Percentiles rank a stretch among this genome's conserved stretches.
Evolutionary conservation across 2,329 filamentous ascomycete genomes (phyloP).

Genomic region (Ustulina deusta): DNA sequence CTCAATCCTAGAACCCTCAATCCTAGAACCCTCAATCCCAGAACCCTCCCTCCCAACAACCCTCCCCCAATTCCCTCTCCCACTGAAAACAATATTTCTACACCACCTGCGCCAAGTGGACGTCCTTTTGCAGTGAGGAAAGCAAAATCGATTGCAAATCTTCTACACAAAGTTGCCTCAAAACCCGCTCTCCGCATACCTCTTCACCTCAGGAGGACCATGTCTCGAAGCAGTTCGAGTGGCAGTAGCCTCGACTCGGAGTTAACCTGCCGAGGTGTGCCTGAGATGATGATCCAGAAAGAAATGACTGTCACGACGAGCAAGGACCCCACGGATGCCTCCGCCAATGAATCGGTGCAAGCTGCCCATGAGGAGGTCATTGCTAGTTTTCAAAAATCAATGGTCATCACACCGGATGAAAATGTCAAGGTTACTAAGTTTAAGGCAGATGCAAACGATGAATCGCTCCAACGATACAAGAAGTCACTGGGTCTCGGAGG

Average conservation of each 20-base stretch:
- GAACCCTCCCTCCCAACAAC: not conserved
- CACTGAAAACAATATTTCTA: not conserved
- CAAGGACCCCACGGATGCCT: not conserved
- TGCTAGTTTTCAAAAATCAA: conserved; percentile 16
- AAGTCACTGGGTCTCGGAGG: conserved; percentile 89
- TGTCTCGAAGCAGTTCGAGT: conserved; percentile 1
- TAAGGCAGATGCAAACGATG: conserved; percentile 75
- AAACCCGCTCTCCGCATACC: conserved; percentile 13
- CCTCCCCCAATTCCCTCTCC: conserved; percentile 3
- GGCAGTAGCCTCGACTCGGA: conserved; percentile 41
- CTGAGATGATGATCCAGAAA: conserved; percentile 35
- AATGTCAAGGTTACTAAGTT: conserved; percentile 33
- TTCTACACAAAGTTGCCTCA: conserved; percentile 26
- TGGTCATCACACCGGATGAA: conserved; percentile 29
- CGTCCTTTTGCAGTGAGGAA: conserved; percentile 15
- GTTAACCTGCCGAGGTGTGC: conserved; percentile 46
- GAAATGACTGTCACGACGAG: conserved; percentile 15
- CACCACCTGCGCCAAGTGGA: conserved; percentile 29
- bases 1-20: not conserved
- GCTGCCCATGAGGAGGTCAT: conserved; percentile 20
- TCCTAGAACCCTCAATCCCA: conserved; percentile 1
- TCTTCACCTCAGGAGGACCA: conserved; percentile 4
- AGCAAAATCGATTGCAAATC: conserved; percentile 30
- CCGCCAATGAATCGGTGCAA: conserved; percentile 1
- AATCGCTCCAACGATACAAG: conserved; percentile 98